Evolutionary conservation across 176 grass and related monocot species (phyloP).

Genomic region (Cymbopogon citratus): DNA sequence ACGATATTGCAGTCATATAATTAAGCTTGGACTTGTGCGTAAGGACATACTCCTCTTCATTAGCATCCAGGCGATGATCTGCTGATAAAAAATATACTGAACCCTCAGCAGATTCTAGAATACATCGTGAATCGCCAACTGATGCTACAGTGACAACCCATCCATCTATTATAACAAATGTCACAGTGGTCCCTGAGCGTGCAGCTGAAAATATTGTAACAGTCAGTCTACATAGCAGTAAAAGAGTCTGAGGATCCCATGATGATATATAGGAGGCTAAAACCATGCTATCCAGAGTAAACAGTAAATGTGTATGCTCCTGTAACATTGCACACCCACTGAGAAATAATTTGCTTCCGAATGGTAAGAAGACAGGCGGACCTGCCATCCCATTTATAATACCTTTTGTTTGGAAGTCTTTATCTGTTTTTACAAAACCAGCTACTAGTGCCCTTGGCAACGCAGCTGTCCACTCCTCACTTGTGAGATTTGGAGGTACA

Average conservation of each 20-base stretch:
- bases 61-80: constrained; percentile 85
- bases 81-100: constrained; percentile 68
- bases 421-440: constrained; percentile 96
- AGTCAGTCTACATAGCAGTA: constrained; percentile 21
- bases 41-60: constrained; percentile 80
- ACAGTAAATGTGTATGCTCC: constrained; percentile 1
- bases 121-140: constrained; percentile 87
- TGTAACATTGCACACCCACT: neutral
- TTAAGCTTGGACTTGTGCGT: neutral
- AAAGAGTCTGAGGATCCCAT: constrained; percentile 1
- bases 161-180: constrained; percentile 94
- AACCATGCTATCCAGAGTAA: constrained; percentile 2
- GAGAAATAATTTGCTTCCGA: constrained; percentile 15
- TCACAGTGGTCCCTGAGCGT: constrained; percentile 83
- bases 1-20: constrained; percentile 25
- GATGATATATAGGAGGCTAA: neutral
- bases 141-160: constrained; percentile 92
- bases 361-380: constrained; percentile 1
- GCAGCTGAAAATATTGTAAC: constrained; percentile 50
- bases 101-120: constrained; percentile 92
- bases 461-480: constrained; percentile 80
- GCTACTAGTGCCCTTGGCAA: constrained; percentile 90
- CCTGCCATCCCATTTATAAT: constrained; percentile 13
- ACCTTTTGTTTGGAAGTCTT: constrained; percentile 80
- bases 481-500: constrained; percentile 76